Base-by-base conservation (phyloP, 75 land plant genomes). In the Pinus albicaulis region DNA sequence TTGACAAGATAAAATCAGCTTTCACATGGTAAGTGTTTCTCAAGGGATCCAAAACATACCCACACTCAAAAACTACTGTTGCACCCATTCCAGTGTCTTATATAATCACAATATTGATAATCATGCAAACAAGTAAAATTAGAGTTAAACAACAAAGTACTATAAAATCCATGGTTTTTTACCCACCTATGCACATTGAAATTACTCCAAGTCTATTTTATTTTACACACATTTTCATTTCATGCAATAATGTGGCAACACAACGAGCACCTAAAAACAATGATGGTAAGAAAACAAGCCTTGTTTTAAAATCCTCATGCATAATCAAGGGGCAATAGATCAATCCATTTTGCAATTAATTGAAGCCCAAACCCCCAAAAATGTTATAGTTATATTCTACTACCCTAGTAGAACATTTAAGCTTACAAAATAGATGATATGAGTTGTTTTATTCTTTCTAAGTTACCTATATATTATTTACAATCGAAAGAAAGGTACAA, bases 51-150 rank as follows among this genome's bases (percentile, higher is more conserved):
- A 79, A 81, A 17, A 44, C 70, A 55, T 84, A 83, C 4, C 93
- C 98, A 28, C 89, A 86, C 59, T 95, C 98, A 77, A 90, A 87
- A 25, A 95, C 90, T 95, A 0, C 2, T 4, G 98, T 95, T 34
- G 98, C 98, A 3, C 95, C 98, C 98, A 95, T 95, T 34, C 98
- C 98, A 55, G 90, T 80, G 12, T 92, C 98, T 90, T 7, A 34
- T 44, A 66, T n/a, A 20, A 36, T 19, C 48, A 66, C n/a, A 10
- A 11, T 36, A 44, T 19, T 0, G 5, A 53, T 5, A 10, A n/a
- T 6, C 22, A 55, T 15, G 17, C 17, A 69, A 48, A 53, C 55
- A 28, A 41, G 76, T 24, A 78, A 38, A 38, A 4, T 38, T 38
- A 38, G 41, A 38, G 6, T n/a, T n/a, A n/a, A n/a, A n/a, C 5